These are phyloP conservation scores for Nectriaceae sp. DNA, from an alignment of 2,329 filamentous ascomycete species.

Conservation along the genomic window DNA sequence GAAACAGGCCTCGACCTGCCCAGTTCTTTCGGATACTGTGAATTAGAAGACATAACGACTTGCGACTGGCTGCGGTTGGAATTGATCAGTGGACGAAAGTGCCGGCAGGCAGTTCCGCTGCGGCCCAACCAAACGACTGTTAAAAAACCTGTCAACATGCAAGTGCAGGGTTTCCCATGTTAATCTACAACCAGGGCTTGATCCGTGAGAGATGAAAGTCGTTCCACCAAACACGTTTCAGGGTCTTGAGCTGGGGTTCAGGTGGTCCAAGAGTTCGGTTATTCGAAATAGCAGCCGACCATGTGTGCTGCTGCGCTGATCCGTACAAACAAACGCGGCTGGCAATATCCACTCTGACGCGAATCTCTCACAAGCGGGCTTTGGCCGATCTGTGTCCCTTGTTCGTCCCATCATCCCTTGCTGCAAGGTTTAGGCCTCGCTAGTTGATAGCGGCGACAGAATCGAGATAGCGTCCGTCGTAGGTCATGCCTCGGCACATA, in stretches of 20 bases:
- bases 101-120: too few species aligned
- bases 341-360: conserved; percentile 4
- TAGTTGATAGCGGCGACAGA: conserved; percentile 4
- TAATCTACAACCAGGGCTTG: conserved; percentile 1
- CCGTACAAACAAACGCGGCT: conserved; percentile 1
- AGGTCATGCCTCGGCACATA: neutral
- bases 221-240: neutral
- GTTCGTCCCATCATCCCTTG: conserved; percentile 7
- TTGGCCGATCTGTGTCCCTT: conserved; percentile 12
- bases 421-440: conserved; percentile 5
- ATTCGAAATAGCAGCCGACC: neutral
- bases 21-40: too few species aligned
- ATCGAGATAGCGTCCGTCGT: conserved; percentile 12
- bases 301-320: neutral
- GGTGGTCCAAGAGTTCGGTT: neutral
- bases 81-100: too few species aligned
- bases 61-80: too few species aligned
- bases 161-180: conserved; percentile 2
- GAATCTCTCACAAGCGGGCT: neutral
- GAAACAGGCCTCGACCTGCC: too few species aligned
- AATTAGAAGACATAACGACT: too few species aligned
- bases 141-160: conserved; percentile 5
- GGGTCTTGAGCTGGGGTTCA: neutral
- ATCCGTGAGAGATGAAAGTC: neutral
- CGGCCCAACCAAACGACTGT: too few species aligned